Evolutionary conservation across 352 stramenopile species (phyloP).

Genomic region (Phytophthora melonis): DNA sequence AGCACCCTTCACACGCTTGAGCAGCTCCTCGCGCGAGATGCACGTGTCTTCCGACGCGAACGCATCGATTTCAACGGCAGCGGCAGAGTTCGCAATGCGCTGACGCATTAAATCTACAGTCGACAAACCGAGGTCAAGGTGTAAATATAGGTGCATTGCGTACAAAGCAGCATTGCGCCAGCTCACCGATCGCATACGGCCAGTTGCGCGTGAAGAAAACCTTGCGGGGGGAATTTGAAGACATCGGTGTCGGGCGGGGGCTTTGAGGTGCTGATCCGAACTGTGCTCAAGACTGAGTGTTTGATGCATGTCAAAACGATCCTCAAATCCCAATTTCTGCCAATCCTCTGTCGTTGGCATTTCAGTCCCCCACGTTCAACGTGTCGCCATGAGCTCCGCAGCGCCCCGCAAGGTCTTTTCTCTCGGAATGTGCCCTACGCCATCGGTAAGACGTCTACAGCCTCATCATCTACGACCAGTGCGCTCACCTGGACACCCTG

Average conservation of each 20-base stretch:
- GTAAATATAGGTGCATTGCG: background rate
- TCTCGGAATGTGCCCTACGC: slow-evolving; percentile 77
- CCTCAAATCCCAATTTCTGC: slow-evolving; percentile 26
- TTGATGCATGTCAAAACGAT: slow-evolving; percentile 12
- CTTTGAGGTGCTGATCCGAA: background rate
- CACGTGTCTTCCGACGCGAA: slow-evolving; percentile 40
- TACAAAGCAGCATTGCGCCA: background rate
- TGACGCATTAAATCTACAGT: slow-evolving; percentile 30
- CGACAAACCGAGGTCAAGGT: background rate
- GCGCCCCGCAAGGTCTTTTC: slow-evolving; percentile 65
- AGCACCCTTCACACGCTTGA: slow-evolving; percentile 54
- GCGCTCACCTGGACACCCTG: background rate
- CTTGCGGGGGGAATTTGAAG: slow-evolving; percentile 31
- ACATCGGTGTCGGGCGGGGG: slow-evolving; percentile 16
- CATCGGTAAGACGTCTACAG: slow-evolving; percentile 47
- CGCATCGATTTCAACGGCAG: slow-evolving; percentile 32
- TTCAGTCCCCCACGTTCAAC: slow-evolving; percentile 9
- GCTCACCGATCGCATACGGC: slow-evolving; percentile 65
- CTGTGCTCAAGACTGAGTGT: too few relatives aligned
- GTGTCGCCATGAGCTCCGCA: slow-evolving; percentile 27
- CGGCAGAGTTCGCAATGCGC: slow-evolving; percentile 16
- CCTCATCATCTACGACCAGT: background rate
- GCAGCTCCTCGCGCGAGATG: slow-evolving; percentile 54
- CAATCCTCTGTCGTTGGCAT: slow-evolving; percentile 31
- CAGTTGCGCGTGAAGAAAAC: slow-evolving; percentile 78